phyloP scores from a whole-genome alignment of 441 rosid genomes.

The Erysimum pusillum region DNA sequence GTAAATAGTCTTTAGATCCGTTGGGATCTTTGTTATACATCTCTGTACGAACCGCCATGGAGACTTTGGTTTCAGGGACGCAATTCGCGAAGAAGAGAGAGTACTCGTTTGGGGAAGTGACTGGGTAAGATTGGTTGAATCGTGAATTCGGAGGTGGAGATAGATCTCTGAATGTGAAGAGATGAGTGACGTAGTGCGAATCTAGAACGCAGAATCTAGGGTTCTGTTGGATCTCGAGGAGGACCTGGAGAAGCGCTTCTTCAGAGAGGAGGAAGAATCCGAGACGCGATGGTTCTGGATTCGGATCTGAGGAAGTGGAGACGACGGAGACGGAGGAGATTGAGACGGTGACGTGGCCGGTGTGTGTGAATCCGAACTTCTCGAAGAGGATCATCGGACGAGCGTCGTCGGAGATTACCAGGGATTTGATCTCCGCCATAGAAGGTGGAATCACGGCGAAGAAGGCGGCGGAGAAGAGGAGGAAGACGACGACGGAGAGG shows the following conservation, averaged over 20 bases:
- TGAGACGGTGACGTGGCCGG: slow-evolving; percentile 72
- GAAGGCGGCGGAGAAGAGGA: slow-evolving; percentile 46
- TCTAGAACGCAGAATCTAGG: slow-evolving; percentile 88
- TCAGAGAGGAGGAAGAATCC: slow-evolving; percentile 97
- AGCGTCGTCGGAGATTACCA: slow-evolving; percentile 66
- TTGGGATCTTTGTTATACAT: slow-evolving; percentile 75
- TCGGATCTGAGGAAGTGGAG: slow-evolving; percentile 54
- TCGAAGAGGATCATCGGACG: slow-evolving; percentile 96
- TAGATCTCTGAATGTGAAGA: slow-evolving; percentile 87
- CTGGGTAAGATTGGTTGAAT: slow-evolving; percentile 69
- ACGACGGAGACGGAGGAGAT: slow-evolving; percentile 77
- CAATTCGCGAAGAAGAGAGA: slow-evolving; percentile 93
- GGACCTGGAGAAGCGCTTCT: slow-evolving; percentile 85
- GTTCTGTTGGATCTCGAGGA: slow-evolving; percentile 84
- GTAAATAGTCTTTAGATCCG: slow-evolving; percentile 69
- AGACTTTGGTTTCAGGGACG: slow-evolving; percentile 80
- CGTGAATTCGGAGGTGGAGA: slow-evolving; percentile 82
- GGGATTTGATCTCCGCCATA: slow-evolving; percentile 88
- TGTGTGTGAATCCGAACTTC: slow-evolving; percentile 92
- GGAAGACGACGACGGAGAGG: slow-evolving; percentile 41
- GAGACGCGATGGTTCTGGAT: slow-evolving; percentile 72
- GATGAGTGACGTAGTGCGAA: slow-evolving; percentile 62
- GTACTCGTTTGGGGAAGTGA: slow-evolving; percentile 84
- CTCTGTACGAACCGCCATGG: slow-evolving; percentile 85
- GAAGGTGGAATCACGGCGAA: slow-evolving; percentile 48